phyloP scores from a whole-genome alignment of 768 basidiomycete genomes.

The Chiua virens region DNA sequence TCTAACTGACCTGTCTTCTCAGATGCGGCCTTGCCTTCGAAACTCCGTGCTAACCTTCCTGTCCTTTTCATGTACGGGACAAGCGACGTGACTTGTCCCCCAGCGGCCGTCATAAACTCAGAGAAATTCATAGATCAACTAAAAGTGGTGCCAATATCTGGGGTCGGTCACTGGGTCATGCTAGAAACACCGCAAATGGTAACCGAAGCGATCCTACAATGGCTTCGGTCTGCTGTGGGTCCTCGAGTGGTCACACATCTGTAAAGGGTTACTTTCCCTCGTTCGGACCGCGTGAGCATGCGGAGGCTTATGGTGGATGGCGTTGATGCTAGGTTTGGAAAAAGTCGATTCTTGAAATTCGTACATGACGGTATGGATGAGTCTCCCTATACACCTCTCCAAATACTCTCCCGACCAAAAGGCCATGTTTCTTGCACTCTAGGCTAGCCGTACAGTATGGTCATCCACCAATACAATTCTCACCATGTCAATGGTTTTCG shows the following conservation, averaged over 20 bases:
- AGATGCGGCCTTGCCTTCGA: constrained; percentile 46
- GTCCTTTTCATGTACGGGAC: constrained; percentile 64
- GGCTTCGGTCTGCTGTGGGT: constrained; percentile 36
- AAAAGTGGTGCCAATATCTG: constrained; percentile 53
- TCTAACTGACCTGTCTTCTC: background rate
- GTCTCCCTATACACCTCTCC: no score
- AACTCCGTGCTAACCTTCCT: constrained; percentile 49
- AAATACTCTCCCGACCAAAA: no score
- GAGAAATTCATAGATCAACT: constrained; percentile 51
- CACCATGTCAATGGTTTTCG: no score
- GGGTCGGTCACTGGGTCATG: constrained; percentile 70
- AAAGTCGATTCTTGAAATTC: no score
- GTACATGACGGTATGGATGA: no score
- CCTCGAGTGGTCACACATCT: background rate
- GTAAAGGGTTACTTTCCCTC: background rate
- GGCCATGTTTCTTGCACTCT: no score
- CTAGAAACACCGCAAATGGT: constrained; percentile 58
- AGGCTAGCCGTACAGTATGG: no score
- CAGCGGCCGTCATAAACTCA: constrained; percentile 40
- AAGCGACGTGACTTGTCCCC: constrained; percentile 48
- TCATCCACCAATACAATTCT: no score
- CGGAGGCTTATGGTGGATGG: background rate
- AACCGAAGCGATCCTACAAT: constrained; percentile 45
- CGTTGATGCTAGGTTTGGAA: no score
- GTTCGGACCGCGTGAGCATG: background rate